Conservation (phyloP, 495 filamentous ascomycete genomes). For the Penicillium verhagenii region DNA sequence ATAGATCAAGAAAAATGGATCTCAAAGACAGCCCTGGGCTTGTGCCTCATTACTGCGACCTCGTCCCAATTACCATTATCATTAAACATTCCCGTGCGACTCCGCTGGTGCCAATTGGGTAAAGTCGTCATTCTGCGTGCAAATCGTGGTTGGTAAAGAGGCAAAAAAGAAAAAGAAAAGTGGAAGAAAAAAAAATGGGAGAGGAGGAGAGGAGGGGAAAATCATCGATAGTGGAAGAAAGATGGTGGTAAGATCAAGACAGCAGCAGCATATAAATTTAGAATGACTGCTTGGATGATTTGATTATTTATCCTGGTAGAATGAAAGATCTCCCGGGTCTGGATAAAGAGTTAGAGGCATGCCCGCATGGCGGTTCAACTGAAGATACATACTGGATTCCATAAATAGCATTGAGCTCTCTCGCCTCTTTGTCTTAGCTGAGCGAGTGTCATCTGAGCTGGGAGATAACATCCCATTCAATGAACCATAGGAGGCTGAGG, state of each 20-base stretch:
- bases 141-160: conserved; percentile 27
- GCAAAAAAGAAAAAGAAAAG: too few species aligned
- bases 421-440: conserved; percentile 51
- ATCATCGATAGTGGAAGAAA: conserved; percentile 6
- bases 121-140: conserved; percentile 31
- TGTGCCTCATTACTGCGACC: conserved; percentile 9
- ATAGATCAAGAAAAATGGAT: conserved; percentile 18
- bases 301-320: conserved; percentile 16
- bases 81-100: conserved; percentile 34
- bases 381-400: background rate
- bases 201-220: background rate
- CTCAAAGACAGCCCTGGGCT: conserved; percentile 6
- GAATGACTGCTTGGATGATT: background rate
- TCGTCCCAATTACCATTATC: conserved; percentile 40
- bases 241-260: background rate
- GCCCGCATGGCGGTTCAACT: background rate
- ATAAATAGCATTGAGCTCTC: conserved; percentile 61
- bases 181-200: too few species aligned
- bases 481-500: conserved; percentile 35
- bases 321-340: conserved; percentile 12
- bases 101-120: conserved; percentile 24
- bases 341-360: background rate
- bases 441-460: conserved; percentile 34
- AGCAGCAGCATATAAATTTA: background rate
- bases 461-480: conserved; percentile 44